Percentiles rank a stretch among this genome's conserved stretches.
phyloP scores from a whole-genome alignment of 345 rosid species.

The Iberis pinnata region DNA sequence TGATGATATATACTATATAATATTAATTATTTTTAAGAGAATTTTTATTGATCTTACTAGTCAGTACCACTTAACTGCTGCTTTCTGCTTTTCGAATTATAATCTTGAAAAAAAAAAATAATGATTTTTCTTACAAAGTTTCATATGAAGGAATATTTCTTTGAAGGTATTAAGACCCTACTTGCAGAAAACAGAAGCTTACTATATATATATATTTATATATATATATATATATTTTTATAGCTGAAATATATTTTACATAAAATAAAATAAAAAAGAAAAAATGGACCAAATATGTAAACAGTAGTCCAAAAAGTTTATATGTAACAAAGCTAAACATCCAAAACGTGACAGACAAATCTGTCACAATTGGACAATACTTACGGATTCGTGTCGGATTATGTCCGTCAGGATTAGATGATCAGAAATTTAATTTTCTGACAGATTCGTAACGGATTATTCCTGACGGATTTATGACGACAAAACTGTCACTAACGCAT shows the following conservation, averaged over 20 bases:
- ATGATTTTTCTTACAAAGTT: no score
- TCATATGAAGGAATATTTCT: slow-evolving; percentile 25
- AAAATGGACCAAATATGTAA: slow-evolving; percentile 30
- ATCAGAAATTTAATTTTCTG: no score
- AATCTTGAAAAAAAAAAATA: slow-evolving; percentile 26
- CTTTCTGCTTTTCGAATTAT: slow-evolving; percentile 29
- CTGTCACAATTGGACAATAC: no score
- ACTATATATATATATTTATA: slow-evolving; percentile 34
- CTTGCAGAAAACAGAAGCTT: slow-evolving; percentile 46
- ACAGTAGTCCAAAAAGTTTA: slow-evolving; percentile 30
- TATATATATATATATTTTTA: slow-evolving; percentile 12
- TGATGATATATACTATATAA: slow-evolving; percentile 13
- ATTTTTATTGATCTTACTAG: slow-evolving; percentile 10
- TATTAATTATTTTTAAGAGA: neutral
- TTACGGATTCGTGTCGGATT: no score
- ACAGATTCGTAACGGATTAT: no score
- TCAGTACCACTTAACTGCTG: slow-evolving; percentile 35
- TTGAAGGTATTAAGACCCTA: slow-evolving; percentile 23
- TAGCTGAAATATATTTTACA: slow-evolving; percentile 31
- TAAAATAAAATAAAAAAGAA: no score
- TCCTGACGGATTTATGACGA: no score
- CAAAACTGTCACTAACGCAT: no score
- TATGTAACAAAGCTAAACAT: slow-evolving; percentile 16
- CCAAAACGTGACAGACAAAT: no score
- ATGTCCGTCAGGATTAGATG: no score